Evolutionary conservation across 257 asterid species (phyloP).

Genomic region (Nemophila menziesii): DNA sequence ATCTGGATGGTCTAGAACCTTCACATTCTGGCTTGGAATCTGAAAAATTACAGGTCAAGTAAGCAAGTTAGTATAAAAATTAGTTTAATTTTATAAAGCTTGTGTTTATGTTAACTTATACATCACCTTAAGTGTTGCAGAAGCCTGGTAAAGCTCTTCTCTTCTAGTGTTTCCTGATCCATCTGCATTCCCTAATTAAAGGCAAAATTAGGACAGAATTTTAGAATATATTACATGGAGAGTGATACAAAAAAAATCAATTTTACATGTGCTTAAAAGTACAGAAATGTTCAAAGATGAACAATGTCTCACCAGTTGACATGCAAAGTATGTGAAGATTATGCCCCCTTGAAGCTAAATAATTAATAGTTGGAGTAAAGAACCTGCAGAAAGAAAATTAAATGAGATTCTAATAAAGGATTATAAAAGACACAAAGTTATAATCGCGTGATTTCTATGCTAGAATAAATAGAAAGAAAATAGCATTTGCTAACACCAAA

Average conservation of each 20-base stretch:
- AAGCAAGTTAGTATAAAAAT: conserved; percentile 4
- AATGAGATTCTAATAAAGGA: not conserved
- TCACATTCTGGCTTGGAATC: conserved; percentile 68
- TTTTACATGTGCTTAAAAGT: not conserved
- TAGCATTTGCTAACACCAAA: too few relatives aligned
- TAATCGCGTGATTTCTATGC: not conserved
- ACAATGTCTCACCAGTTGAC: conserved; percentile 53
- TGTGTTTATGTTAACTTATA: conserved; percentile 1
- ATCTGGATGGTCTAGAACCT: conserved; percentile 69
- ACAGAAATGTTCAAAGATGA: conserved; percentile 2
- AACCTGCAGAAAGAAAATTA: conserved; percentile 46
- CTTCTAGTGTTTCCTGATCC: conserved; percentile 65
- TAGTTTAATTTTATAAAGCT: not conserved
- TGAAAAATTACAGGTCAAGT: conserved; percentile 20
- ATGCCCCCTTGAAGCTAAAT: conserved; percentile 49
- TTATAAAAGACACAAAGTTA: not conserved
- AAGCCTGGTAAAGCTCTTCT: conserved; percentile 72
- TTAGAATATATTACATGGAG: not conserved
- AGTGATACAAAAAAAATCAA: too few relatives aligned
- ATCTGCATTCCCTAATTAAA: conserved; percentile 60
- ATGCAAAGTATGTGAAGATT: conserved; percentile 62
- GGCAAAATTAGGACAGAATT: conserved; percentile 8
- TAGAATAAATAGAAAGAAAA: too few relatives aligned
- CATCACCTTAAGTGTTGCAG: conserved; percentile 62
- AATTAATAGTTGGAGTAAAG: conserved; percentile 69